phyloP scores from a whole-genome alignment of 139 green algal species.

The Picochlorum costavermella region DNA sequence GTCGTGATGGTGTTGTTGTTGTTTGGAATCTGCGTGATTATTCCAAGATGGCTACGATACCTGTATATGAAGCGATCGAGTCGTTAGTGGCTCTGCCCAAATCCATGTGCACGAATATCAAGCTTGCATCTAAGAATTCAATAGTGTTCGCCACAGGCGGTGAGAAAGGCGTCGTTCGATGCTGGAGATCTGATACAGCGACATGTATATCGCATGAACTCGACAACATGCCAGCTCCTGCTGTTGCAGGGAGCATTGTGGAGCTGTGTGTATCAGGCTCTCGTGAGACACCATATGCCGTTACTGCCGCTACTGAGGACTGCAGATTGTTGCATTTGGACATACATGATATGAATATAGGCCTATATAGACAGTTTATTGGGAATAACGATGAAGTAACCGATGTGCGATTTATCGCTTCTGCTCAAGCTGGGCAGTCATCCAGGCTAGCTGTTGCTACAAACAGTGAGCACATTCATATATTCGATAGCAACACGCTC shows the following conservation, averaged over 20 bases:
- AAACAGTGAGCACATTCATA: constrained; percentile 64
- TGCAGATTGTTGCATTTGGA: constrained; percentile 55
- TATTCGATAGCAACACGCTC: constrained; percentile 56
- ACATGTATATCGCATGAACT: constrained; percentile 28
- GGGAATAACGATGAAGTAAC: constrained; percentile 90
- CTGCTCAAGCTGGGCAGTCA: background rate
- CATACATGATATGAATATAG: constrained; percentile 3
- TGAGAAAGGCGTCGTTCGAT: constrained; percentile 56
- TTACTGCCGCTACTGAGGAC: constrained; percentile 69
- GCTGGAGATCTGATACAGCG: constrained; percentile 66
- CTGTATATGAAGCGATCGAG: constrained; percentile 84
- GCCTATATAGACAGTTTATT: constrained; percentile 65
- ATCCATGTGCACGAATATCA: background rate
- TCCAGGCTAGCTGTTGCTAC: constrained; percentile 57
- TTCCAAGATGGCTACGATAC: constrained; percentile 54
- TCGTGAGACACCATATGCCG: background rate
- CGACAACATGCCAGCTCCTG: background rate
- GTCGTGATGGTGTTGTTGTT: constrained; percentile 61
- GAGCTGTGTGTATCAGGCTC: constrained; percentile 47
- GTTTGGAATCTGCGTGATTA: constrained; percentile 66
- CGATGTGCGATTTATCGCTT: constrained; percentile 68
- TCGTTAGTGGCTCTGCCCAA: constrained; percentile 27
- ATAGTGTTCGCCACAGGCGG: constrained; percentile 72
- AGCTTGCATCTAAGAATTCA: background rate
- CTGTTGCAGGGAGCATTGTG: constrained; percentile 35